phyloP scores from a whole-genome alignment of 2,329 filamentous ascomycete species.

The Thermoascus crustaceus region DNA sequence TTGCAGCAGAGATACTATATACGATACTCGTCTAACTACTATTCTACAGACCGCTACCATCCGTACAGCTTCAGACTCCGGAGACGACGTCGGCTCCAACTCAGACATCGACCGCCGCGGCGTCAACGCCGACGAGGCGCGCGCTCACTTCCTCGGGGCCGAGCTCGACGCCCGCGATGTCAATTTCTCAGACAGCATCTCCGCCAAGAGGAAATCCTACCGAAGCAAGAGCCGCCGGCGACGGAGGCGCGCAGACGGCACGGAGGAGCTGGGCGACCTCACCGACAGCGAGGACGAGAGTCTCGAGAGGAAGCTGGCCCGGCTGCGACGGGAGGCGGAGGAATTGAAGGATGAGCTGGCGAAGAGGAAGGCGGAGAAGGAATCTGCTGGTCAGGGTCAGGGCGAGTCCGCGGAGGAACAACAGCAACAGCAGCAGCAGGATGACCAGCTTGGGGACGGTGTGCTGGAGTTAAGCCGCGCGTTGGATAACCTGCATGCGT shows the following conservation, averaged over 20 bases:
- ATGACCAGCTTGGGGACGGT: conserved; percentile 44
- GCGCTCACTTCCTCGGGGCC: conserved; percentile 67
- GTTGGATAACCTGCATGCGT: conserved; percentile 55
- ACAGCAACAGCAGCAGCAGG: conserved; percentile 37
- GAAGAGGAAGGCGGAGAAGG: conserved; percentile 43
- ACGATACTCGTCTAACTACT: conserved; percentile 31
- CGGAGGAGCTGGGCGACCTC: conserved; percentile 61
- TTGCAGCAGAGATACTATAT: conserved; percentile 2
- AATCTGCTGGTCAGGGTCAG: no score
- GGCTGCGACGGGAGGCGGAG: conserved; percentile 73
- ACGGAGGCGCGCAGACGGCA: conserved; percentile 37
- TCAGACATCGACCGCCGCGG: conserved; percentile 67
- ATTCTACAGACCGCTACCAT: conserved; percentile 44
- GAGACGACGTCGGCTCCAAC: conserved; percentile 46
- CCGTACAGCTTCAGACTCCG: conserved; percentile 50
- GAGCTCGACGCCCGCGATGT: conserved; percentile 68
- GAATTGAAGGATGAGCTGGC: conserved; percentile 54
- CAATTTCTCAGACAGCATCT: conserved; percentile 85
- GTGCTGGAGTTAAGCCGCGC: conserved; percentile 63
- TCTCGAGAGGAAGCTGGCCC: conserved; percentile 68
- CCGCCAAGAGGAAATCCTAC: conserved; percentile 75
- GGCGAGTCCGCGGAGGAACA: conserved; percentile 49
- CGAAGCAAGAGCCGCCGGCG: conserved; percentile 61
- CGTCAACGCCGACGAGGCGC: conserved; percentile 69
- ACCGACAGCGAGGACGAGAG: conserved; percentile 75